Base-by-base conservation (phyloP, 768 basidiomycete species). In the Macrolepiota fuliginosa region DNA sequence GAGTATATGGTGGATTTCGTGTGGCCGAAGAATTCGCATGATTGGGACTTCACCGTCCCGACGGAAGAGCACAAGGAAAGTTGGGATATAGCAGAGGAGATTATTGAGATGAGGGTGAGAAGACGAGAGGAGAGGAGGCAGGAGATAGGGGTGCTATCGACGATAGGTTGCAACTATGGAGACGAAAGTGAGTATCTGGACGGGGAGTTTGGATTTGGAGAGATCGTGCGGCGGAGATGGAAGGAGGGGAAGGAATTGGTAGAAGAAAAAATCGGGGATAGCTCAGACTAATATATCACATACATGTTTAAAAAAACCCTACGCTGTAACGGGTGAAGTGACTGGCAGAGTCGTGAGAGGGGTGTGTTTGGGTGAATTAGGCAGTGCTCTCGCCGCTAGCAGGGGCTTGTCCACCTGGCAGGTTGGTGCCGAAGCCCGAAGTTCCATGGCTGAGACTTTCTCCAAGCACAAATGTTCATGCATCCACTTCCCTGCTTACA, bases 11-110 rank as follows among this genome's bases (percentile, higher is more conserved):
- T 61, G 32, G 27, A 54, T 11, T 61, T 61, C 17, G 29, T 45
- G 15, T 54, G 52, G 59, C 59, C 59, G 10, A 46, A 46, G 29
- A 54, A 61, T 54, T 42, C 45, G 19, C 42, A 47, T 35, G 59
- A 61, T 35, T 61, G 59, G 59, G 59, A 61, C 42, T 61, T 61
- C 11, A 45, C 59, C 0, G 52, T 61, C 12, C 52, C 59, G 7
- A 17, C 4, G 19, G 51, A 46, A 27, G 1, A 24, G 13, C 59
- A 61, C 24, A 54, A 46, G 17, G 59, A 61, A 27, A 54, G 52
- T 17, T 61, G 59, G 59, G 59, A 61, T 10, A 19, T 29, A 13
- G 59, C 59, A 17, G 59, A 61, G 19, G 52, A 61, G 27, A 61
- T 61, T 37, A 61, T 61, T 24, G 40, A 61, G 19, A 61, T 22